Percentiles rank a stretch among this genome's conserved stretches.
Conservation (phyloP, 345 rosid species). For the Luvunga scandens region DNA sequence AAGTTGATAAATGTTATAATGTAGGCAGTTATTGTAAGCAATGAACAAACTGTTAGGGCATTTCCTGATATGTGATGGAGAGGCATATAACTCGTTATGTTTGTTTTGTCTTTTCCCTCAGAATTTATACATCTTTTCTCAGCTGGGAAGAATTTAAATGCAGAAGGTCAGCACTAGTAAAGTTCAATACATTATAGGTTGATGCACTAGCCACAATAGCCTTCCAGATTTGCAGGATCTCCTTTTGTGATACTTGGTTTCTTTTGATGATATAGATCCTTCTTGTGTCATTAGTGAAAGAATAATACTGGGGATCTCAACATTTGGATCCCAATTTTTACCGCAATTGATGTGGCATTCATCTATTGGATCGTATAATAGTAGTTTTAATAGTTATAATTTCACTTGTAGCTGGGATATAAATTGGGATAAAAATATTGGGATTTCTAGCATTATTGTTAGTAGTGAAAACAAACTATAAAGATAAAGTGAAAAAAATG, state of each 20-base stretch:
- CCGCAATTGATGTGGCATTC: no score
- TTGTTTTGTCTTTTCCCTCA: not conserved
- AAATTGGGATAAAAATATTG: no score
- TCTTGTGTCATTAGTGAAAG: constrained; percentile 3
- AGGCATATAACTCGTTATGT: not conserved
- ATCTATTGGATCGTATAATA: no score
- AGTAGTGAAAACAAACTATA: constrained; percentile 12
- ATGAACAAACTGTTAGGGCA: no score
- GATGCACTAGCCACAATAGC: not conserved
- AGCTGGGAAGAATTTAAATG: not conserved
- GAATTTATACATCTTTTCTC: not conserved
- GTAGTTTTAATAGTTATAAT: no score
- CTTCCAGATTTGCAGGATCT: not conserved
- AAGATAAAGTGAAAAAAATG: not conserved
- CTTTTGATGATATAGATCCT: constrained; percentile 6
- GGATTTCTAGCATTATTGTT: not conserved
- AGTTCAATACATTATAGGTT: not conserved
- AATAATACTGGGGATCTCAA: no score
- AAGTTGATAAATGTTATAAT: no score
- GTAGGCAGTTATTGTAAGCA: no score
- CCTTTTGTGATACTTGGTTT: constrained; percentile 2
- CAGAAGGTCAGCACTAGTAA: not conserved
- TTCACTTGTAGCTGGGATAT: no score
- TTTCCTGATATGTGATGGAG: not conserved
- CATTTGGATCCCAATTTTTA: no score